Conservation (phyloP, 2,329 filamentous ascomycete species). For the Colletotrichum horii region DNA sequence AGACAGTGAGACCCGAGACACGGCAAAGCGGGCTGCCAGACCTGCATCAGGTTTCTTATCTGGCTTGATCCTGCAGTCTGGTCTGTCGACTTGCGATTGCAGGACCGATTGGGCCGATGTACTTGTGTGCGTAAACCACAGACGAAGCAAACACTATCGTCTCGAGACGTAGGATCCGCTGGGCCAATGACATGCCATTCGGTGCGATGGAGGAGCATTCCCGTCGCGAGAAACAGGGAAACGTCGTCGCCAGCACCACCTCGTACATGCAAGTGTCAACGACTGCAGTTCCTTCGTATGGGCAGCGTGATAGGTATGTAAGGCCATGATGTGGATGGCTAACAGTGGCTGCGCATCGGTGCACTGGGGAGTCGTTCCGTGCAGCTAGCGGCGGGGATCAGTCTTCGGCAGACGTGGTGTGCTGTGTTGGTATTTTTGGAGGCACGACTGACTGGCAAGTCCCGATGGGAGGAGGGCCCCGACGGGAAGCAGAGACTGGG, state of each 20-base stretch:
- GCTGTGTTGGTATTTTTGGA: not conserved
- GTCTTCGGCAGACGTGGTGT: not conserved
- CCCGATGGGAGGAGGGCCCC: not conserved
- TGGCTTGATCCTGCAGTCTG: not conserved
- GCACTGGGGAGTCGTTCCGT: not conserved
- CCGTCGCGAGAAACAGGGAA: not conserved
- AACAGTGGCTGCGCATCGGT: not conserved
- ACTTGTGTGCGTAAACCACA: not conserved
- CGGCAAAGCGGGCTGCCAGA: constrained; percentile 8
- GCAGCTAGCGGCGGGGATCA: not conserved
- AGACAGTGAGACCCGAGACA: constrained; percentile 4
- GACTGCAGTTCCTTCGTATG: not conserved
- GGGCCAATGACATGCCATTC: not conserved
- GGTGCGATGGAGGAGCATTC: not conserved
- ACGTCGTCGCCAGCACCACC: not conserved
- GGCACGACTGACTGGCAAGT: not conserved
- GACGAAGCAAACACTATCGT: not conserved
- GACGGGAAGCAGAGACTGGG: not conserved
- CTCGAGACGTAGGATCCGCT: not conserved
- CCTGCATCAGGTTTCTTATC: constrained; percentile 12
- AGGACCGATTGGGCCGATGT: not conserved
- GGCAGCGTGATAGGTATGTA: not conserved
- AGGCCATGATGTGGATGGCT: not conserved
- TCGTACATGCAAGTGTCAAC: constrained; percentile 6
- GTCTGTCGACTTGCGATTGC: not conserved